Conservation (phyloP, 441 rosid species). For the Caryocar brasiliense region DNA sequence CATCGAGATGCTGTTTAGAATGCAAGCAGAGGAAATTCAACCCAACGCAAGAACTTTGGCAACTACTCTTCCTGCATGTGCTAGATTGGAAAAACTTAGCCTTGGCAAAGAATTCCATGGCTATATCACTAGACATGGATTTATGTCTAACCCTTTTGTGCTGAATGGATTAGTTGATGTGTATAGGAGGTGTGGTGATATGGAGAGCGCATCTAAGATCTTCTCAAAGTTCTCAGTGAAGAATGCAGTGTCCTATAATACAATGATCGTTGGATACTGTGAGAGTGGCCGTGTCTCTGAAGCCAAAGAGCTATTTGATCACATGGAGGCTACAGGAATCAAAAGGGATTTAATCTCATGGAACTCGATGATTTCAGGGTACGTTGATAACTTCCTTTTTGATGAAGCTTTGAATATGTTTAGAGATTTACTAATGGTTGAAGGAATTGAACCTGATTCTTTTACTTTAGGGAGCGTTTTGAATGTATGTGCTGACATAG, state of each 20-base stretch:
- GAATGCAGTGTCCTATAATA: conserved; percentile 41
- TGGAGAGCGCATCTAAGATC: conserved; percentile 35
- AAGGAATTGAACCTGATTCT: conserved; percentile 32
- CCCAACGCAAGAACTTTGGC: conserved; percentile 50
- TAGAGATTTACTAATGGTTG: conserved; percentile 22
- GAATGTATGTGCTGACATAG: conserved; percentile 40
- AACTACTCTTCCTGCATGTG: conserved; percentile 54
- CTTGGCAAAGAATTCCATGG: conserved; percentile 49
- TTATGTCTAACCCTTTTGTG: conserved; percentile 33
- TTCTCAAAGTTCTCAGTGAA: conserved; percentile 36
- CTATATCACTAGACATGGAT: conserved; percentile 35
- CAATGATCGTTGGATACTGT: conserved; percentile 51
- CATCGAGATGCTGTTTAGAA: conserved; percentile 26
- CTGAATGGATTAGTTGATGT: conserved; percentile 54
- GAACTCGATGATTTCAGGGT: conserved; percentile 62
- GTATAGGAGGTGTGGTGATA: conserved; percentile 49
- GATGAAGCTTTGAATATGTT: conserved; percentile 36
- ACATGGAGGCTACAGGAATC: conserved; percentile 29
- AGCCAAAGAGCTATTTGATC: conserved; percentile 39
- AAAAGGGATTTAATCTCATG: conserved; percentile 42
- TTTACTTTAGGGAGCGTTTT: conserved; percentile 52
- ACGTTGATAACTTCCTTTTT: conserved; percentile 29
- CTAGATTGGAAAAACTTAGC: conserved; percentile 32
- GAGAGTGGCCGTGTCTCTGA: conserved; percentile 32
- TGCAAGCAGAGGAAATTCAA: conserved; percentile 36